phyloP scores from a whole-genome alignment of 192 early-diverging fungal species.

The Podila verticillata region DNA sequence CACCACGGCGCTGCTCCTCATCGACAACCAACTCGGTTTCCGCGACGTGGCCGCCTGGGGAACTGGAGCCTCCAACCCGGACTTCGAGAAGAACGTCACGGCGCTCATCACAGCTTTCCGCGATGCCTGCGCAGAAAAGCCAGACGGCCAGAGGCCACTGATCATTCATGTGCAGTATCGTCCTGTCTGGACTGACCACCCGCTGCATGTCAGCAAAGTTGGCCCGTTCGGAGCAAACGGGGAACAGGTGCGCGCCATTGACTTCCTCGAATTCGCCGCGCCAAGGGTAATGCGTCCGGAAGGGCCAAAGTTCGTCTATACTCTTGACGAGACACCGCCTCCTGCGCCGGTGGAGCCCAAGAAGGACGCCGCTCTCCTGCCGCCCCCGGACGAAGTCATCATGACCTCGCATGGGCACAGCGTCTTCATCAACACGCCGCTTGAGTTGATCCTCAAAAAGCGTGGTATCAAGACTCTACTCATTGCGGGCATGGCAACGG shows the following conservation, averaged over 20 bases:
- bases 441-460: slow-evolving; percentile 27
- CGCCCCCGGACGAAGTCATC: slow-evolving; percentile 22
- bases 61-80: slow-evolving; percentile 20
- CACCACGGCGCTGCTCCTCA: slow-evolving; percentile 25
- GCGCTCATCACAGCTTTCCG: slow-evolving; percentile 29
- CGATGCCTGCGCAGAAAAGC: slow-evolving; percentile 18
- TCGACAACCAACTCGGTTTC: slow-evolving; percentile 26
- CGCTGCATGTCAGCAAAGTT: slow-evolving; percentile 28
- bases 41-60: slow-evolving; percentile 19
- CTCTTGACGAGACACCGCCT: slow-evolving; percentile 28
- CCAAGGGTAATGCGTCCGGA: slow-evolving; percentile 26
- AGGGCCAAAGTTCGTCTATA: slow-evolving; percentile 26
- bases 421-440: slow-evolving; percentile 27
- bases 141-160: slow-evolving; percentile 24
- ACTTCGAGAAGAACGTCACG: slow-evolving; percentile 20
- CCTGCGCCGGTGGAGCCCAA: slow-evolving; percentile 17
- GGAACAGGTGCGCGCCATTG: slow-evolving; percentile 23
- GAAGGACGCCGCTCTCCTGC: slow-evolving; percentile 12
- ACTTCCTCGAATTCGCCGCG: slow-evolving; percentile 21
- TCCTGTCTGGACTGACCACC: slow-evolving; percentile 25
- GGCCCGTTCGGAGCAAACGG: slow-evolving; percentile 22
- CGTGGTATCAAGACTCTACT: slow-evolving; percentile 25
- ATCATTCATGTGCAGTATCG: slow-evolving; percentile 31
- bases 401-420: slow-evolving; percentile 28
- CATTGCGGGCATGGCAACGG: slow-evolving; percentile 24